phyloP scores from a whole-genome alignment of 345 rosid species.

The Melaleuca alternifolia region DNA sequence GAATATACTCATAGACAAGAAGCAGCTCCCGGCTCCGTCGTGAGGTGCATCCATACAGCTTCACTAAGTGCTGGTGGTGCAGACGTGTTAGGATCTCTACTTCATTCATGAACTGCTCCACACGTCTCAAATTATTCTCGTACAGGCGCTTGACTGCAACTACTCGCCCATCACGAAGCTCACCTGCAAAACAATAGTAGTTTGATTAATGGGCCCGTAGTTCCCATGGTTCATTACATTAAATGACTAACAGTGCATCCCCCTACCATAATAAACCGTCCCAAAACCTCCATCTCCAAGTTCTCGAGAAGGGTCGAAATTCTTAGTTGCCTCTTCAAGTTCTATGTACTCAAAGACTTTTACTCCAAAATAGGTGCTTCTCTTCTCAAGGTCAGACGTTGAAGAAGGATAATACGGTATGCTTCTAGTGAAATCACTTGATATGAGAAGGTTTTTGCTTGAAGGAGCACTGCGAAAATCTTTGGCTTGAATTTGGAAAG shows the following conservation, averaged over 20 bases:
- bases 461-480: not conserved
- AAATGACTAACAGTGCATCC: not conserved
- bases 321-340: constrained; percentile 17
- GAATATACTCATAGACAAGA: constrained; percentile 15
- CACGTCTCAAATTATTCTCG: constrained; percentile 14
- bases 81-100: constrained; percentile 13
- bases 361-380: constrained; percentile 17
- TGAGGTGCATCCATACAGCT: constrained; percentile 25
- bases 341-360: constrained; percentile 13
- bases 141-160: constrained; percentile 26
- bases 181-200: constrained; percentile 1
- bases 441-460: constrained; percentile 1
- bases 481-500: not conserved
- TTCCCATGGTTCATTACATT: not conserved
- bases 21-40: constrained; percentile 14
- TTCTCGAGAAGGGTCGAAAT: constrained; percentile 15
- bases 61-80: constrained; percentile 17
- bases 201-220: not conserved
- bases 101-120: constrained; percentile 23
- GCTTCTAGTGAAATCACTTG: not conserved
- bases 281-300: constrained; percentile 27
- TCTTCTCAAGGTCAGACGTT: not conserved
- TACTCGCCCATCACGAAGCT: constrained; percentile 13
- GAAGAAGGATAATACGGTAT: not conserved
- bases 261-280: constrained; percentile 21